A percentile compares a stretch with the other conserved stretches of the same genome.
phyloP scores from a whole-genome alignment of 805 yeast species.

The Phaffomyces antillensis region DNA sequence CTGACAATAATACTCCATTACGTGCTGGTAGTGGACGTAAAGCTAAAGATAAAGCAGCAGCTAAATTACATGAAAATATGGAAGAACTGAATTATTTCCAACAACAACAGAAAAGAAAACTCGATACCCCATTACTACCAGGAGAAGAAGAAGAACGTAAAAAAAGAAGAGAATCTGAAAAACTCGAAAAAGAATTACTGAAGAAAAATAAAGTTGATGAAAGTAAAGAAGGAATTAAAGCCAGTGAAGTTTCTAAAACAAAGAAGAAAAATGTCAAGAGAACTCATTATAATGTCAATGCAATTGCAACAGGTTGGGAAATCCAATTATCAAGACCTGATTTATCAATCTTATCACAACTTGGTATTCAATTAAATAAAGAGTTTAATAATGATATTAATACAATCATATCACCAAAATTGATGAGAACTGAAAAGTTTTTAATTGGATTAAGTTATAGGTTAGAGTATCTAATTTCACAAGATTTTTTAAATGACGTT shows the following conservation, averaged over 20 bases:
- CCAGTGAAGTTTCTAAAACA: background rate
- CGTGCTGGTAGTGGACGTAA: slow-evolving; percentile 33
- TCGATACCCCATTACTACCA: slow-evolving; percentile 30
- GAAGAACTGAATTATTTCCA: slow-evolving; percentile 60
- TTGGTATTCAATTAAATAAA: slow-evolving; percentile 49
- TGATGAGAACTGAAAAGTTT: slow-evolving; percentile 84
- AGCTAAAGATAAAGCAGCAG: slow-evolving; percentile 63
- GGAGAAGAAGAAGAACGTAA: slow-evolving; percentile 31
- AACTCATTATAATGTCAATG: slow-evolving; percentile 30
- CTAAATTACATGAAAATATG: slow-evolving; percentile 61
- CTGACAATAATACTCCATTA: background rate
- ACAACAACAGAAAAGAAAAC: slow-evolving; percentile 39
- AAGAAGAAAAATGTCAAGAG: too few species aligned
- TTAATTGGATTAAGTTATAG: slow-evolving; percentile 57
- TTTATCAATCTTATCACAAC: slow-evolving; percentile 31
- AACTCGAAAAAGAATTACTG: slow-evolving; percentile 14
- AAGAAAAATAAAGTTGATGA: slow-evolving; percentile 13
- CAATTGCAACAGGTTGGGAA: slow-evolving; percentile 64
- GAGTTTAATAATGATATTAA: slow-evolving; percentile 30
- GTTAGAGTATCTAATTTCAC: slow-evolving; percentile 43
- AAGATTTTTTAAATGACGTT: slow-evolving; percentile 44
- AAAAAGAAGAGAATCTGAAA: slow-evolving; percentile 23
- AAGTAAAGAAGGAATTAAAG: slow-evolving; percentile 1
- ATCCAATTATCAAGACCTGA: slow-evolving; percentile 38
- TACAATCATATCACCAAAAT: slow-evolving; percentile 67